phyloP scores from a whole-genome alignment of 768 basidiomycete species.

The Fistulinella prunicolor region DNA sequence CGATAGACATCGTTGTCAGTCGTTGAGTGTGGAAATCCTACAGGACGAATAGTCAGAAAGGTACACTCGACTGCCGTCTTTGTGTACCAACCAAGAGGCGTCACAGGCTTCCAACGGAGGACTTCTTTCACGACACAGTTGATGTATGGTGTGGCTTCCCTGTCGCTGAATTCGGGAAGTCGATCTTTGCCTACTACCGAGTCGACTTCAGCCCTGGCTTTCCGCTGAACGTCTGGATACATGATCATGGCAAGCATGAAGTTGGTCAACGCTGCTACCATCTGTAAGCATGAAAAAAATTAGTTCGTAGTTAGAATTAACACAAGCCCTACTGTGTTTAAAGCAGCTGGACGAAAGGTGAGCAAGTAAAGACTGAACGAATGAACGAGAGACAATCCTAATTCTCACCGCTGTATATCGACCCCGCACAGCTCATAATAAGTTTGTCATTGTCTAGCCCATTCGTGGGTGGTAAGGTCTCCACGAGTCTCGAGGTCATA shows the following conservation, averaged over 20 bases:
- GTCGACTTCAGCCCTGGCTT: slow-evolving; percentile 11
- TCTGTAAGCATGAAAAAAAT: background rate
- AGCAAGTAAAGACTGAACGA: background rate
- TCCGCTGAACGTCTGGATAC: slow-evolving; percentile 8
- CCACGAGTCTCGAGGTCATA: slow-evolving; percentile 29
- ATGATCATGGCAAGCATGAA: slow-evolving; percentile 18
- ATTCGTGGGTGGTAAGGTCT: background rate
- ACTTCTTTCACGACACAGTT: slow-evolving; percentile 21
- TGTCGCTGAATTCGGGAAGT: slow-evolving; percentile 6
- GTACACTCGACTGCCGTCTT: no score
- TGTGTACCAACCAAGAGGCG: background rate
- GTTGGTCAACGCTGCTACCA: slow-evolving; percentile 1
- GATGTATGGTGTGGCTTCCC: slow-evolving; percentile 2
- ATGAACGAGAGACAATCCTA: background rate
- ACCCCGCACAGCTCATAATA: slow-evolving; percentile 2
- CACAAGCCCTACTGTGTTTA: slow-evolving; percentile 3
- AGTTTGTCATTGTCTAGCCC: background rate
- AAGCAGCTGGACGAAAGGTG: background rate
- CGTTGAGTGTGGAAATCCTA: background rate
- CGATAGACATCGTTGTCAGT: background rate
- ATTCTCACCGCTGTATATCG: slow-evolving; percentile 5
- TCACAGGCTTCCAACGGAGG: background rate
- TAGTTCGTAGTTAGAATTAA: background rate
- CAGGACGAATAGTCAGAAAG: background rate
- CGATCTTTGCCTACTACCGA: slow-evolving; percentile 2